Conservation (phyloP, 768 basidiomycete species). For the Russula foetens region DNA sequence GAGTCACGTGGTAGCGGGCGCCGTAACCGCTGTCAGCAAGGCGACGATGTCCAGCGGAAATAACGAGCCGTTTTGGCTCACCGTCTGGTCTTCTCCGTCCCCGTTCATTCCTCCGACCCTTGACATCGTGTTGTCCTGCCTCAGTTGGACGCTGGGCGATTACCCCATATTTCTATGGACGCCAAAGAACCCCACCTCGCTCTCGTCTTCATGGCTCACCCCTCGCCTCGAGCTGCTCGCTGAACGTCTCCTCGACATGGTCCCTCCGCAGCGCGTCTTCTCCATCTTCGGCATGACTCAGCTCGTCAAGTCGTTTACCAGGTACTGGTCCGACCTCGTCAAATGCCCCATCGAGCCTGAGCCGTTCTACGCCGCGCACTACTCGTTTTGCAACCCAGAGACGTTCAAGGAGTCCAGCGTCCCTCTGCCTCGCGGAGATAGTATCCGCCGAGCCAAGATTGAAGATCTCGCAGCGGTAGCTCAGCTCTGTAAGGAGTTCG, state of each 20-base stretch:
- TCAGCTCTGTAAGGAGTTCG: slow-evolving; percentile 42
- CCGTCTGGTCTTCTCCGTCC: slow-evolving; percentile 36
- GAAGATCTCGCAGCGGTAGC: slow-evolving; percentile 36
- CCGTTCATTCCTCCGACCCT: slow-evolving; percentile 26
- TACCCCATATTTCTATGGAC: slow-evolving; percentile 49
- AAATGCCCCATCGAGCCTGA: slow-evolving; percentile 31
- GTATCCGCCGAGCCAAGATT: slow-evolving; percentile 31
- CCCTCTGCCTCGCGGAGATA: slow-evolving; percentile 29
- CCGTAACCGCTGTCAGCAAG: background rate
- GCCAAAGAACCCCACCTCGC: slow-evolving; percentile 24
- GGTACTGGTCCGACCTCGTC: slow-evolving; percentile 37
- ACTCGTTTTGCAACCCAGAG: slow-evolving; percentile 36
- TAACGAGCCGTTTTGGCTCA: slow-evolving; percentile 39
- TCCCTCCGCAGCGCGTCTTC: slow-evolving; percentile 40
- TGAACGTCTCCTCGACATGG: slow-evolving; percentile 30
- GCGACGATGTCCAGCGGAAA: background rate
- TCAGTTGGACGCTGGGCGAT: slow-evolving; percentile 35
- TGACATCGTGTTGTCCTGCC: slow-evolving; percentile 41
- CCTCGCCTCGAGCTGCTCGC: slow-evolving; percentile 32
- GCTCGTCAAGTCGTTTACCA: slow-evolving; percentile 37
- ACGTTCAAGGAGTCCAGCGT: slow-evolving; percentile 28
- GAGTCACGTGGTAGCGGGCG: slow-evolving; percentile 12
- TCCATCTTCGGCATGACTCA: slow-evolving; percentile 40
- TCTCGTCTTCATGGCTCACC: slow-evolving; percentile 28
- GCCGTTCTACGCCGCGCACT: slow-evolving; percentile 45